Evolutionary conservation across 1,139 yeast genomes (phyloP).

Genomic region (Debaryomyces nepalensis): DNA sequence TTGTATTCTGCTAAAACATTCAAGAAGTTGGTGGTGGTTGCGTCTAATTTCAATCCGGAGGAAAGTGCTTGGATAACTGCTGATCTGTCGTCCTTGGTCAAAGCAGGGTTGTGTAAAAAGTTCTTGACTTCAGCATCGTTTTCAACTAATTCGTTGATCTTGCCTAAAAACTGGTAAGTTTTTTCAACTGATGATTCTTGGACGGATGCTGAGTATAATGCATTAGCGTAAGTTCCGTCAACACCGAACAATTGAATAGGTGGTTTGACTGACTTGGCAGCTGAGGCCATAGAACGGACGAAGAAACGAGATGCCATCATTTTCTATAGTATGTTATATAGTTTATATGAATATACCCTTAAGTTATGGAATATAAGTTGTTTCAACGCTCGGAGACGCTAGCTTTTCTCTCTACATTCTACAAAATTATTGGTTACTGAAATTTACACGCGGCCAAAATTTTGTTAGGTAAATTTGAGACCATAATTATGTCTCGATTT

Average conservation of each 20-base stretch:
- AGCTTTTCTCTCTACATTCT: conserved; percentile 12
- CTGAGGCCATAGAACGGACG: conserved; percentile 72
- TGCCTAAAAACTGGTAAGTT: conserved; percentile 68
- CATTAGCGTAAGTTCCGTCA: conserved; percentile 97
- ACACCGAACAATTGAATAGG: conserved; percentile 95
- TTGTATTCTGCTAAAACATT: conserved; percentile 91
- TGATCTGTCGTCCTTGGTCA: conserved; percentile 75
- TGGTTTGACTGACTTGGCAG: conserved; percentile 68
- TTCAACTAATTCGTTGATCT: conserved; percentile 59
- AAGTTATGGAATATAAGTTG: conserved; percentile 2
- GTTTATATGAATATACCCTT: conserved; percentile 9
- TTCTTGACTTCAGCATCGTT: conserved; percentile 66
- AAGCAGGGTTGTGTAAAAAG: conserved; percentile 81
- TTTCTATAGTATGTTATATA: conserved; percentile 12
- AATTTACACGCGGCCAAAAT: conserved; percentile 9
- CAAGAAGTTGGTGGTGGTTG: conserved; percentile 80
- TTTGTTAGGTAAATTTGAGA: conserved; percentile 12
- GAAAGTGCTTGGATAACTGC: conserved; percentile 67
- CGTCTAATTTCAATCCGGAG: conserved; percentile 64
- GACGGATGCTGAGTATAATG: conserved; percentile 90
- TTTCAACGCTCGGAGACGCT: conserved; percentile 12
- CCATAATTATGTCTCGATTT: conserved; percentile 10
- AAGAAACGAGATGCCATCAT: conserved; percentile 69
- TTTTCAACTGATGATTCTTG: conserved; percentile 78
- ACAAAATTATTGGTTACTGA: conserved; percentile 15